Percentiles rank a stretch among this genome's conserved stretches.
Evolutionary conservation across 140 eudicot genomes (phyloP).

Genomic region (Cichorium intybus): DNA sequence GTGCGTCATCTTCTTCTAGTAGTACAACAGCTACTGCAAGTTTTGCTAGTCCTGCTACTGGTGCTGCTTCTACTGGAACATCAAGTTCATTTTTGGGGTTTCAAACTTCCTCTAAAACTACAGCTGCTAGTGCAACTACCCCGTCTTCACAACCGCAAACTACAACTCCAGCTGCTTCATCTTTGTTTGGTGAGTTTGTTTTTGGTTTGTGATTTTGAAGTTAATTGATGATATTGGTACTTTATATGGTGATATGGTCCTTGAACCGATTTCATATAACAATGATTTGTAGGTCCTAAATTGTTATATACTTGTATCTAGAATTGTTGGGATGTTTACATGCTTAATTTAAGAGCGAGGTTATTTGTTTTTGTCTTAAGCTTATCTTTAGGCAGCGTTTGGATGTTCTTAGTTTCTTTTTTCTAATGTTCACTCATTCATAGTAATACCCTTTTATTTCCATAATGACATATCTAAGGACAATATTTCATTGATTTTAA

Average conservation of each 20-base stretch:
- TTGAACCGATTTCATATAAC: slow-evolving; percentile 14
- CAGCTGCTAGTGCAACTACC: slow-evolving; percentile 33
- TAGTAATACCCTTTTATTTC: slow-evolving; percentile 1
- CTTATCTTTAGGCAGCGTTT: no score
- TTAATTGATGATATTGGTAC: slow-evolving; percentile 3
- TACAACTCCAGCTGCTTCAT: slow-evolving; percentile 41
- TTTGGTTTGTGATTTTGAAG: neutral
- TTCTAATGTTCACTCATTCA: neutral
- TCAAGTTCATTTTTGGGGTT: slow-evolving; percentile 47
- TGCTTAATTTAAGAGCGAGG: neutral
- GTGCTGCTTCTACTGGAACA: slow-evolving; percentile 41
- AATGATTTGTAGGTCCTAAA: neutral
- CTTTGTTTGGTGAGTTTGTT: slow-evolving; percentile 54
- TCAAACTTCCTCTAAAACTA: slow-evolving; percentile 38
- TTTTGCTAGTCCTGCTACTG: slow-evolving; percentile 37
- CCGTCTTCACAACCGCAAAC: slow-evolving; percentile 51
- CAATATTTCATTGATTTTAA: neutral
- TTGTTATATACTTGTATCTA: neutral
- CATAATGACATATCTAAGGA: neutral
- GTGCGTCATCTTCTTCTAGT: slow-evolving; percentile 32
- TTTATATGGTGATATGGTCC: neutral
- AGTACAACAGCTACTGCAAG: slow-evolving; percentile 35
- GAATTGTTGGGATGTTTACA: neutral
- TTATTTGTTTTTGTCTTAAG: no score
- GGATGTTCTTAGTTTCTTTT: no score